Conservation (phyloP, 75 land plant genomes). For the Cupressus sempervirens region DNA sequence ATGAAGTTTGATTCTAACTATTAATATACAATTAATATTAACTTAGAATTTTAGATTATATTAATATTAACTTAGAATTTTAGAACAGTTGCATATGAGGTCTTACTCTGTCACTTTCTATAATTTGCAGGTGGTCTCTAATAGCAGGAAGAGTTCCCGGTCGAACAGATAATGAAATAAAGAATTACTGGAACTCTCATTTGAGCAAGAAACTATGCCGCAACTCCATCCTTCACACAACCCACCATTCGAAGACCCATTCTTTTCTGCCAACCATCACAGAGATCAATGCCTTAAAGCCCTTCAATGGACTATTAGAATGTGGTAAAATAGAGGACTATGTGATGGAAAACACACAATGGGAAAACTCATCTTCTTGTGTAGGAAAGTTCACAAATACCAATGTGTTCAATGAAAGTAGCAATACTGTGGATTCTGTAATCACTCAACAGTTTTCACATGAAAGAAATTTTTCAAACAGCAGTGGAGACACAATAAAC, state of each 20-base stretch:
- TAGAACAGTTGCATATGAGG: neutral
- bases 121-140: neutral
- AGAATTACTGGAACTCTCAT: conserved; percentile 1
- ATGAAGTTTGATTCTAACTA: too few species aligned
- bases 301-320: neutral
- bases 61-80: too few species aligned
- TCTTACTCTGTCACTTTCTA: neutral
- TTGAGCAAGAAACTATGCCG: neutral
- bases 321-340: neutral
- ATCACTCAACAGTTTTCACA: neutral
- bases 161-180: neutral
- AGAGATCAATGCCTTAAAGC: neutral
- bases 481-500: neutral
- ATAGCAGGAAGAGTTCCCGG: conserved; percentile 3
- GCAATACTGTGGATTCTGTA: neutral
- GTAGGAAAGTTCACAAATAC: neutral
- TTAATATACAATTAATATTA: too few species aligned
- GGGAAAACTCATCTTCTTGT: too few species aligned
- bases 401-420: neutral
- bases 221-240: neutral
- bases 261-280: neutral
- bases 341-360: neutral
- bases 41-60: too few species aligned
- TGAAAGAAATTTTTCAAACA: neutral
- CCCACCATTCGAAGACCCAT: neutral